Percentiles rank a stretch among this genome's conserved stretches.
Evolutionary conservation across 208 protist species (phyloP).

Genomic region (Herpetomonas samuelpessoai): DNA sequence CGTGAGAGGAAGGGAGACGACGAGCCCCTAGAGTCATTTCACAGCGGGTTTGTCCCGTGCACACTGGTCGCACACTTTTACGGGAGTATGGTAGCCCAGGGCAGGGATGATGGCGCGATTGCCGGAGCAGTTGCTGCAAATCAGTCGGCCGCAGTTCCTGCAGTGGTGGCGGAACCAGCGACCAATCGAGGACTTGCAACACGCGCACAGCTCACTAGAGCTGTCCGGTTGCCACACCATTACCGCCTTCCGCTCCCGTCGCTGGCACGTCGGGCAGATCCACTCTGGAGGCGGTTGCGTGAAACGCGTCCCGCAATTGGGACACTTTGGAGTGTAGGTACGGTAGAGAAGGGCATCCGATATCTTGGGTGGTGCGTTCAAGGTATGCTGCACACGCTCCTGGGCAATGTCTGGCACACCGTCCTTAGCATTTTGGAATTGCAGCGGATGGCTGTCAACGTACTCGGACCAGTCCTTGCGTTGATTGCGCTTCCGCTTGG

Average conservation of each 20-base stretch:
- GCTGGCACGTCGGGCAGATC: slow-evolving; percentile 70
- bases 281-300: slow-evolving; percentile 56
- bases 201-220: slow-evolving; percentile 48
- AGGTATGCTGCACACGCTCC: slow-evolving; percentile 40
- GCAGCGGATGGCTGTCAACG: slow-evolving; percentile 69
- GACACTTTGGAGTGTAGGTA: slow-evolving; percentile 75
- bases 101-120: slow-evolving; percentile 48
- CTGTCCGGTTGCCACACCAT: slow-evolving; percentile 86
- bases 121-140: slow-evolving; percentile 63
- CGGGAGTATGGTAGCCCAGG: slow-evolving; percentile 56
- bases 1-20: neutral
- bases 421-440: slow-evolving; percentile 29
- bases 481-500: slow-evolving; percentile 28
- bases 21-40: neutral
- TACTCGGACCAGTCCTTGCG: slow-evolving; percentile 78
- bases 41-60: slow-evolving; percentile 3
- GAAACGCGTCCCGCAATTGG: slow-evolving; percentile 50
- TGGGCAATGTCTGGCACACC: slow-evolving; percentile 47
- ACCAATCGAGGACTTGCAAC: slow-evolving; percentile 58
- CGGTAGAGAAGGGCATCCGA: slow-evolving; percentile 44
- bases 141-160: slow-evolving; percentile 75
- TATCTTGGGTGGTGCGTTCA: slow-evolving; percentile 51
- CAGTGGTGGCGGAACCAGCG: slow-evolving; percentile 87
- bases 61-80: slow-evolving; percentile 86
- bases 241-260: slow-evolving; percentile 22